Evolutionary conservation across 805 yeast genomes (phyloP).

Genomic region (Tetrapisispora iriomotensis): DNA sequence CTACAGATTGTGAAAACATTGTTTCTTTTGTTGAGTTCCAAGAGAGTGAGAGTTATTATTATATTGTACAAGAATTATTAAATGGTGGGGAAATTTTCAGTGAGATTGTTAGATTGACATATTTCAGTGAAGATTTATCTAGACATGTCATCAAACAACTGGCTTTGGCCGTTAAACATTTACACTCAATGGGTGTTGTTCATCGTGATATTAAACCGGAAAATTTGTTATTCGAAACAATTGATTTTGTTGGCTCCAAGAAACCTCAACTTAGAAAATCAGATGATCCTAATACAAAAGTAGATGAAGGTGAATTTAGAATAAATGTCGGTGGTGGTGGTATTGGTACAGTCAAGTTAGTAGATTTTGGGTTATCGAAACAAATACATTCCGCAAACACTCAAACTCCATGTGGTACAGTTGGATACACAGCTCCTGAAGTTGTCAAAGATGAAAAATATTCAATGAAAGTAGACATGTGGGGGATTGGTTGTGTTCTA

Average conservation of each 20-base stretch:
- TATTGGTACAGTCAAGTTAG: slow-evolving; percentile 79
- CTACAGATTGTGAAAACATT: slow-evolving; percentile 43
- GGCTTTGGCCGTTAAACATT: slow-evolving; percentile 52
- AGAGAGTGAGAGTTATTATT: slow-evolving; percentile 52
- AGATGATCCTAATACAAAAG: slow-evolving; percentile 59
- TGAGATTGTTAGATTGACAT: slow-evolving; percentile 56
- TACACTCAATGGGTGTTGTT: slow-evolving; percentile 70
- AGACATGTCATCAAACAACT: slow-evolving; percentile 57
- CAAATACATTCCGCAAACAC: slow-evolving; percentile 81
- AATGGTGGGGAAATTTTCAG: slow-evolving; percentile 70
- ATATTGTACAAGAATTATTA: slow-evolving; percentile 63
- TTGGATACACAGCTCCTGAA: slow-evolving; percentile 97
- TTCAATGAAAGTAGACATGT: slow-evolving; percentile 93
- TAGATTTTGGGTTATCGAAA: slow-evolving; percentile 92
- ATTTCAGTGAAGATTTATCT: slow-evolving; percentile 54
- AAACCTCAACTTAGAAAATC: slow-evolving; percentile 38
- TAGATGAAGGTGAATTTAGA: slow-evolving; percentile 78
- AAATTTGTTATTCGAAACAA: slow-evolving; percentile 56
- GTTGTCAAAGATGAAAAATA: slow-evolving; percentile 89
- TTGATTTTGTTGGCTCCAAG: slow-evolving; percentile 38
- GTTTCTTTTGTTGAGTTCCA: slow-evolving; percentile 57
- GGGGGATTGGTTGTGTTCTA: slow-evolving; percentile 96
- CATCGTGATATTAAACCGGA: slow-evolving; percentile 83
- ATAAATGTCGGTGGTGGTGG: slow-evolving; percentile 88
- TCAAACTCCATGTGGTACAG: slow-evolving; percentile 97